Evolutionary conservation across 768 basidiomycete genomes (phyloP), one percentile per base, ranked within the genome.

Genomic region (Tricholoma sp.): DNA sequence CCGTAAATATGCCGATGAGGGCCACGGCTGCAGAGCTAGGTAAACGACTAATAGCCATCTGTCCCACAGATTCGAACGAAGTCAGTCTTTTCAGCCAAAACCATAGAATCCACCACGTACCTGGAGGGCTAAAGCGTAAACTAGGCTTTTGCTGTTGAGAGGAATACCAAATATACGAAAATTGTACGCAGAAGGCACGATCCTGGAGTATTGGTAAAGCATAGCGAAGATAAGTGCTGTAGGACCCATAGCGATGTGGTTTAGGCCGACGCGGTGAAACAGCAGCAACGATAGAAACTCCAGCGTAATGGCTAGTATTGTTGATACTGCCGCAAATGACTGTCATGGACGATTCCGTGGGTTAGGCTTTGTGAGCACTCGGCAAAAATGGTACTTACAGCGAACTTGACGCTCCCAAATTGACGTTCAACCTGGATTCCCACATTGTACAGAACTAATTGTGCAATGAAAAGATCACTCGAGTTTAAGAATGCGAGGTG

Each of bases 321-420:
- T 73, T 5, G 89, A 85, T 24, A 92, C 79, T 27, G 88, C 70
- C n/a, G 81, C 72, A 67, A 90, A 94, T 2, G 92, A 93, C 92
- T 94, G 63, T 19, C 45, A 39, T 21, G 45, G 21, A 46, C 22
- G 5, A 46, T 46, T 21, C 19, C 21, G 11, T 46, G 14, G 53
- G 32, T 52, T 49, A n/a, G 35, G 61, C 57, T 52, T 56, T 59
- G 52, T 57, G 31, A 54, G 52, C 19, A 45, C 14, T 45, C 29
- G n/a, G 21, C 24, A 37, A 31, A n/a, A n/a, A 47, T 24, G 35
- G 49, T 31, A 61, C 85, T 71, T 61, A 94, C 92, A 29, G 91
- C 91, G 72, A 82, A 97, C 70, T 97, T 97, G 57, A 88, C 71
- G 55, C 86, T 86, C 10, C 95, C 94, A 66, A 93, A 97, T 41